Conservation (phyloP, 345 rosid genomes). For the Litchi chinensis region DNA sequence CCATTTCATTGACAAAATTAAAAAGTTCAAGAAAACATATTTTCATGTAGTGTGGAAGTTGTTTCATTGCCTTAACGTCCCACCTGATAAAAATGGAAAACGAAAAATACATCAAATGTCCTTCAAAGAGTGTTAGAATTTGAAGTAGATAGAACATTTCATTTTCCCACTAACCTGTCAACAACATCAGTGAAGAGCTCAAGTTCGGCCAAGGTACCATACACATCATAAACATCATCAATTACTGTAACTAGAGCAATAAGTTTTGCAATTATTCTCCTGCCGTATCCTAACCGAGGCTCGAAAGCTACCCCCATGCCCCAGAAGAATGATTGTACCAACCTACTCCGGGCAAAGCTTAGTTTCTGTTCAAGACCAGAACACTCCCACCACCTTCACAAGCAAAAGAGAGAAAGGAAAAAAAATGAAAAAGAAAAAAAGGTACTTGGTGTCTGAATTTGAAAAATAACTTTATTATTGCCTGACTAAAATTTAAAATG, state of each 20-base stretch:
- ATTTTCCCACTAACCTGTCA: conserved; percentile 19
- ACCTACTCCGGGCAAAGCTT: conserved; percentile 22
- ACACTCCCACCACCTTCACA: conserved; percentile 29
- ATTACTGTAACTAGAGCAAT: conserved; percentile 13
- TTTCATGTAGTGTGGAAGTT: conserved; percentile 40
- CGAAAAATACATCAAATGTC: not conserved
- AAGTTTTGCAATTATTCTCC: conserved; percentile 18
- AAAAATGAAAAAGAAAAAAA: too few relatives aligned
- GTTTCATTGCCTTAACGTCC: conserved; percentile 25
- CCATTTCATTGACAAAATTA: conserved; percentile 32
- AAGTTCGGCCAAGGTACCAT: conserved; percentile 27
- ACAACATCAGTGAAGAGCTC: conserved; percentile 28
- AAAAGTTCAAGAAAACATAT: conserved; percentile 32
- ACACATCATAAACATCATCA: conserved; percentile 23
- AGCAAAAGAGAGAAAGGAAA: not conserved
- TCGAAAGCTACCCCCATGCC: conserved; percentile 12
- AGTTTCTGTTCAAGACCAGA: conserved; percentile 19
- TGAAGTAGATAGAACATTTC: not conserved
- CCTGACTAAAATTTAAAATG: too few relatives aligned
- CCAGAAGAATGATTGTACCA: conserved; percentile 22
- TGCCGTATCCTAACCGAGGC: conserved; percentile 16
- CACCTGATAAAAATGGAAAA: conserved; percentile 25
- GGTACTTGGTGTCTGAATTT: not conserved
- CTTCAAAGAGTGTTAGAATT: not conserved
- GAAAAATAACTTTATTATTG: too few relatives aligned